Evolutionary conservation across 2,329 filamentous ascomycete species (phyloP), one percentile per base, ranked within the genome.

Genomic region (Fusarium ambrosium): DNA sequence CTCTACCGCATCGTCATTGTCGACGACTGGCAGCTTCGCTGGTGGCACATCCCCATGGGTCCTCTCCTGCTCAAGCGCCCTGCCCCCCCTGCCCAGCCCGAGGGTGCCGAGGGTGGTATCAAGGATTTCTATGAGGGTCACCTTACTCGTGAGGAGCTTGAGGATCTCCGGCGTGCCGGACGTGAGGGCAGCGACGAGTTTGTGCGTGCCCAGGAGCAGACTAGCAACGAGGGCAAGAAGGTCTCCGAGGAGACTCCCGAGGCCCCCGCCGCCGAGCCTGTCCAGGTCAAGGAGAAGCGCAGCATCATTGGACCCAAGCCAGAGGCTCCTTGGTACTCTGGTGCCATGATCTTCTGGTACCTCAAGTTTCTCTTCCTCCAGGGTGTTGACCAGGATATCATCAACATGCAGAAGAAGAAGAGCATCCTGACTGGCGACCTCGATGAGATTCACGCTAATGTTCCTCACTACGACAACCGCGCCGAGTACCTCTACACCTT

Each of bases 401-500:
- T 80, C 2, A 68, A 73, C 22, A 65, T 80, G 75, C 78, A 80
- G 29, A 77, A 80, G 4, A 76, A 78, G 65, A 89, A 91, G 81
- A 85, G 85, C 51, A 82, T 87, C 32, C 84, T 91, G 1, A 85
- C 86, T 1, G 87, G 86, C 1, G 86, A 91, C 67, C 80, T 91
- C 3, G 85, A 88, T 32, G 87, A 87, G 66, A 85, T 90, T 65
- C 89, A 92, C 78, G 88, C 88, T 18, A 86, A 85, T 32, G 90
- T 89, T 3, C 82, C 86, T 32, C 90, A 91, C 79, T 92, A 88
- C 81, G 87, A 91, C 77, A 92, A 92, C 82, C 77, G 65, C 0
- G 67, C 75, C 4, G 90, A 92, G 81, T 89, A 90, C 81, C 83
- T 90, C 45, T 92, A 89, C 82, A 89, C 88, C 9, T 91, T 90